Evolutionary conservation across 192 early-diverging fungal species (phyloP), one percentile per base, ranked within the genome.

Genomic region (Fimicolochytrium jonesii): DNA sequence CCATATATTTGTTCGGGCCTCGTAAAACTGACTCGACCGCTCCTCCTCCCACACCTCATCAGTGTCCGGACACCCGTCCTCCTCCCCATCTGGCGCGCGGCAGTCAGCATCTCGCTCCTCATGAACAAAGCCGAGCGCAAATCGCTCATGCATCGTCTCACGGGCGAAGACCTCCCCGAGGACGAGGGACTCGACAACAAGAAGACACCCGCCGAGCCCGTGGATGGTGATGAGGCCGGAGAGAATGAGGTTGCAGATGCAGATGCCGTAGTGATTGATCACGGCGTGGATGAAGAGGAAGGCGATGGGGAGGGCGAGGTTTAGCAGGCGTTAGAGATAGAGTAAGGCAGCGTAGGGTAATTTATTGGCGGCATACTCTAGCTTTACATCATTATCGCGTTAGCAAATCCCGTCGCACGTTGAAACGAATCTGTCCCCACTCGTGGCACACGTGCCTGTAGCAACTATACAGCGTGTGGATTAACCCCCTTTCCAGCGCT

Each of bases 41-140:
- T 32, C 50, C 9, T 22, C 18, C n/a, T n/a, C n/a, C n/a, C n/a
- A n/a, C n/a, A n/a, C n/a, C n/a, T n/a, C n/a, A n/a, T n/a, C 23
- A 72, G 69, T 29, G 36, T 76, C 31, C 50, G 59, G 17, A 67
- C 56, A 20, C 51, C 43, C 3, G 43, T 78, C 25, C 44, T 64
- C 20, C 53, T 85, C 10, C 79, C 82, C 3, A 59, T 81, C 25
- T 83, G 80, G 74, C 58, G 79, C 6, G 77, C 82, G 6, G 26
- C 52, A 13, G 76, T 80, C 13, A 74, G 70, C 37, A 65, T 58
- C 11, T 75, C 71, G 18, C 54, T 84, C 37, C 69, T 85, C 36
- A 33, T 85, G 13, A 74, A 75, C 55, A 84, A 82, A 50, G 49
- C 51, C 34, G 83, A 80, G 56, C 54, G 77, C 23, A 51, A 45